Conservation (phyloP, 148 eudicot species). For the Vaccinium darrowii region DNA sequence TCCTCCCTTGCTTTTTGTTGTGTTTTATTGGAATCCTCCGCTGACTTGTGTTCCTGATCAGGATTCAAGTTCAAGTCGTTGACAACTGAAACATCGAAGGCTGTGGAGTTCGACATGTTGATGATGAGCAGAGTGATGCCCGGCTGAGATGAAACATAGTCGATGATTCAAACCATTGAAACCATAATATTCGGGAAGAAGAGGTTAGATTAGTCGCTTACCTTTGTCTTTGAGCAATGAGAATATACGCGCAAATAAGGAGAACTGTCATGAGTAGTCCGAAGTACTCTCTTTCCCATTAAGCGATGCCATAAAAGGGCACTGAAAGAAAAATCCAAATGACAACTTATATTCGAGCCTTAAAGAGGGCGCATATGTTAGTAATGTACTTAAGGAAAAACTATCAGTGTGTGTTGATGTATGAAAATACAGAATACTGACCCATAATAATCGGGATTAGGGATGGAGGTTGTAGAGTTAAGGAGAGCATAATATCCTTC, state of each 20-base stretch:
- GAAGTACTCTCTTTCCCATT: conserved; percentile 47
- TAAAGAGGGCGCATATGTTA: too few relatives aligned
- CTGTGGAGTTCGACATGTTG: conserved; percentile 56
- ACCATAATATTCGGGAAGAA: not conserved
- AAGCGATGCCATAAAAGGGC: conserved; percentile 58
- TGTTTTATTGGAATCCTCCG: not conserved
- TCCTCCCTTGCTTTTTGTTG: conserved; percentile 38
- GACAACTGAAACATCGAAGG: conserved; percentile 28
- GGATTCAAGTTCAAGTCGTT: conserved; percentile 34
- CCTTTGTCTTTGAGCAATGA: conserved; percentile 44
- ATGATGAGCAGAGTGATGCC: conserved; percentile 47
- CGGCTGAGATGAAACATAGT: conserved; percentile 20
- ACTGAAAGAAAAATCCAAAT: conserved; percentile 18
- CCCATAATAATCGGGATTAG: conserved; percentile 71
- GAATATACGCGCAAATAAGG: conserved; percentile 39
- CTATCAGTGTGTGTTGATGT: not conserved
- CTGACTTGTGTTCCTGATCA: not conserved
- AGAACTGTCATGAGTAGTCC: conserved; percentile 26
- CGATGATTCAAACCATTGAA: not conserved
- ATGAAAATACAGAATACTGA: conserved; percentile 13
- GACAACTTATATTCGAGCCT: not conserved
- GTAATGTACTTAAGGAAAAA: not conserved
- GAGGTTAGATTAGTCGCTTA: conserved; percentile 20
- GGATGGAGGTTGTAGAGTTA: conserved; percentile 47
- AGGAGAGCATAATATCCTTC: conserved; percentile 68